Evolutionary conservation across 2,329 filamentous ascomycete genomes (phyloP).

Genomic region (Neurospora sp.): DNA sequence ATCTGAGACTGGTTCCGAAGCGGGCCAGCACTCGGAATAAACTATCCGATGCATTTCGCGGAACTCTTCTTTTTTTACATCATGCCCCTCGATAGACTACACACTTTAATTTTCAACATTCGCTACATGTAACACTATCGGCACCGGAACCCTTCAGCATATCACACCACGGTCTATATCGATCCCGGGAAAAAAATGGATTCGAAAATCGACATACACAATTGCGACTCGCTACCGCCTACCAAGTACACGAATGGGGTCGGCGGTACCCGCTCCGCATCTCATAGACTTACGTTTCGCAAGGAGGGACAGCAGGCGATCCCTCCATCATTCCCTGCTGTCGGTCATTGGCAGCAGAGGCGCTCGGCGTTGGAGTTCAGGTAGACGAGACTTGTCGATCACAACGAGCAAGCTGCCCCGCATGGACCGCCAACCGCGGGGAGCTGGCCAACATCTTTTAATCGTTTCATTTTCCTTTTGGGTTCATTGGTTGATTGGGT

Average conservation of each 20-base stretch:
- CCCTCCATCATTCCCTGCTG: neutral
- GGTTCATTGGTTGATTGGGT: neutral
- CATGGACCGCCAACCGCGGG: neutral
- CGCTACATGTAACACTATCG: conserved; percentile 12
- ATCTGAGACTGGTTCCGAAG: conserved; percentile 52
- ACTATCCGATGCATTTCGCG: conserved; percentile 2
- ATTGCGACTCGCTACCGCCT: neutral
- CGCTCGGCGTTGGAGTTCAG: neutral
- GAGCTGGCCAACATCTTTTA: neutral
- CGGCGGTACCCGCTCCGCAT: neutral
- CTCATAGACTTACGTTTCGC: neutral
- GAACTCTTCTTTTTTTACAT: conserved; percentile 3
- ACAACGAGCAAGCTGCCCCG: neutral
- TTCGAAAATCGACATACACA: neutral
- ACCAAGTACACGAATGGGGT: neutral
- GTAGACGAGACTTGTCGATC: neutral
- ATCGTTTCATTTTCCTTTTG: neutral
- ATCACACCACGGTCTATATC: neutral
- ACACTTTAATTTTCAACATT: conserved; percentile 18
- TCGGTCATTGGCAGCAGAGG: neutral
- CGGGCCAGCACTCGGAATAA: conserved; percentile 49
- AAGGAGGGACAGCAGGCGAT: neutral
- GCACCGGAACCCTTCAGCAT: conserved; percentile 3
- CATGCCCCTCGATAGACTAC: conserved; percentile 17
- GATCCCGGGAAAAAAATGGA: neutral